Evolutionary conservation across 2,329 filamentous ascomycete genomes (phyloP), one percentile per base, ranked within the genome.

Genomic region (Apiospora koreana): DNA sequence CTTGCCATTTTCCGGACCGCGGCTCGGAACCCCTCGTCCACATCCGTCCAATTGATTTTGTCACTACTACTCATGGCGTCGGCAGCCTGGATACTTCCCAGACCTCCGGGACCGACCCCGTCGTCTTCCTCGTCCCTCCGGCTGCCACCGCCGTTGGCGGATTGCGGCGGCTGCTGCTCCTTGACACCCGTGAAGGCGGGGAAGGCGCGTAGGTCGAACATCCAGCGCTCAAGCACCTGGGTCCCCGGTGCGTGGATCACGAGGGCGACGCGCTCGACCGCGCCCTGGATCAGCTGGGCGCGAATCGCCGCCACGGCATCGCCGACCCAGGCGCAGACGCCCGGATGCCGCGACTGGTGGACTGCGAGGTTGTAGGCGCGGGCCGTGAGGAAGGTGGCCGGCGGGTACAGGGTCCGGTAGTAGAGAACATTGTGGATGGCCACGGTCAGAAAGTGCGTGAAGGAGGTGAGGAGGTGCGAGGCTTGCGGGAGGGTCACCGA

Each of bases 391-490:
- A 97, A 98, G 45, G 94, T 93, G 38, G 88, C 82, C 66, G 83
- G 81, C 0, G 95, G 94, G 81, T 98, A 98, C 77, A 97, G 89
- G 71, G 82, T 81, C 75, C 95, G 93, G 77, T 96, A 90, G 84
- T 91, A 95, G 75, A 97, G 89, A 76, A 98, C 91, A 71, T 94
- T 93, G 85, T 98, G 95, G 73, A 95, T 89, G 76, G 93, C 89
- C 72, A 95, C 90, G 72, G 91, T 93, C 69, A 97, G 88, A 83
- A 97, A 97, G 77, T 91, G 89, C 72, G 88, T 89, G 82, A 97
- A 95, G 68, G 91, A 88, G 70, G 85, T 82, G 73, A 95, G 87
- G 74, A 95, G 88, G 68, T 79, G 84, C 79, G 79, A 86, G 77
- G 83, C 89, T 83, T 83, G 76, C 25, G 78, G 72, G 12, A 80